Base-by-base conservation (phyloP, 257 asterid genomes). In the Ajuga chamaepitys region DNA sequence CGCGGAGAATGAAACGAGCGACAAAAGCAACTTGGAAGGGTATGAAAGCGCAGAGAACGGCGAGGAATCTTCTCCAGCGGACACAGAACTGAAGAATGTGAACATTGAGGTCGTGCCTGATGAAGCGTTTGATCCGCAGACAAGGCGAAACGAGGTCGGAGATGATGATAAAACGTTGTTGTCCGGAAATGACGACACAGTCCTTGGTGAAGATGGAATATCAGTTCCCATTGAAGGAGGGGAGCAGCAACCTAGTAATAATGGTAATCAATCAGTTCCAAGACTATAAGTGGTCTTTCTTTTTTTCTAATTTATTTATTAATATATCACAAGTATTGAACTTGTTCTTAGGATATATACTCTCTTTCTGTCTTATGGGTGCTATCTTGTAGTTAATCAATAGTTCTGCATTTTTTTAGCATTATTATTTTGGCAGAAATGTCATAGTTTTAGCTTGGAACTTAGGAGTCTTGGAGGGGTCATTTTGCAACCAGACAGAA, bases 21-120 rank as follows among this genome's bases (percentile, higher is more conserved):
- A 41, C 17, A 70, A 66, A 58, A 74, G 70, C 64, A 59, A 58
- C 78, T 34, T 59, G 63, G 88, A 76, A 53, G 84, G 71, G 21
- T 67, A 22, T 8, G 75, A 51, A 42, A 73, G 37, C 24, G 75
- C 13, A 0, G 76, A 59, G 3, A 28, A 55, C 67, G 78, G 67
- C 40, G 83, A 62, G 9, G 71, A 46, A 20, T 67, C 46, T 37
- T 58, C 76, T 0, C 77, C 34, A 12, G 81, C 45, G 2, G 81
- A 75, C 7, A 47, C 11, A 22, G 72, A 52, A 21, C 56, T 66
- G 68, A 74, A 68, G 26, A 79, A 65, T 51, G 75, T 70, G 57
- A 42, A 57, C 22, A 59, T 70, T 11, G 82, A 77, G 70, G 68
- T 67, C 25, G 25, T 70, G 61, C 64, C 65, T 2, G 68, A 83